Base-by-base conservation (phyloP, 2,329 filamentous ascomycete species). In the Hymenoscyphus occultus region DNA sequence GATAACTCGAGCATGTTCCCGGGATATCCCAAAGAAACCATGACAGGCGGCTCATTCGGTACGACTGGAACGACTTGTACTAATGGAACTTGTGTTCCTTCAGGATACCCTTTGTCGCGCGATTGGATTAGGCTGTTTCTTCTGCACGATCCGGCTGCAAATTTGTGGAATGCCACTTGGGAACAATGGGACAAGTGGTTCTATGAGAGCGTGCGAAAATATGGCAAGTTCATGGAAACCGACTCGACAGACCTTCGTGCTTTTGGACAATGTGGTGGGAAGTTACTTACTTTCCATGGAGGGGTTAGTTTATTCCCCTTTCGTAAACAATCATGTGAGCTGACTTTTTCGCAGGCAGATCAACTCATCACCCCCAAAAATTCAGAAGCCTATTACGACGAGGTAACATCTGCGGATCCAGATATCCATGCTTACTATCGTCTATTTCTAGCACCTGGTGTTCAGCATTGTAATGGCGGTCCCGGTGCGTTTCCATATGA, bases 401-500 rank as follows among this genome's bases (percentile, higher is more conserved):
- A 19, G n/a, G 57, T 59, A 4, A 12, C 19, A 39, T 7, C 16
- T 5, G 16, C 1, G 16, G 57, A 59, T 59, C 6, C n/a, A 10
- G 19, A 12, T 1, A 40, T 40, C 10, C 19, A 39, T 13, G 39
- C 31, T 22, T 59, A 59, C 19, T 59, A 59, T 42, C 32, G 57
- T 39, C 39, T 39, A 1, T 59, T 59, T 39, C 13, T 39, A 4
- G 57, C 39, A 6, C 57, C 32, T 1, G 57, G 57, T n/a, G 19
- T 59, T 40, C 19, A n/a, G 19, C 57, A 59, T 28, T 59, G 57
- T 19, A 28, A 14, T 10, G 66, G 70, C 5, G 76, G 76, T 1
- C 56, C 59, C 3, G 72, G 75, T 0, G 67, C 68, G 3, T 61
- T 68, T 39, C 75, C 75, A 1, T 58, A 32, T 1, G 56, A 62